Percentiles rank a stretch among this genome's conserved stretches.
Evolutionary conservation across 495 filamentous ascomycete genomes (phyloP).

Genomic region (Penicillium robsamsonii): DNA sequence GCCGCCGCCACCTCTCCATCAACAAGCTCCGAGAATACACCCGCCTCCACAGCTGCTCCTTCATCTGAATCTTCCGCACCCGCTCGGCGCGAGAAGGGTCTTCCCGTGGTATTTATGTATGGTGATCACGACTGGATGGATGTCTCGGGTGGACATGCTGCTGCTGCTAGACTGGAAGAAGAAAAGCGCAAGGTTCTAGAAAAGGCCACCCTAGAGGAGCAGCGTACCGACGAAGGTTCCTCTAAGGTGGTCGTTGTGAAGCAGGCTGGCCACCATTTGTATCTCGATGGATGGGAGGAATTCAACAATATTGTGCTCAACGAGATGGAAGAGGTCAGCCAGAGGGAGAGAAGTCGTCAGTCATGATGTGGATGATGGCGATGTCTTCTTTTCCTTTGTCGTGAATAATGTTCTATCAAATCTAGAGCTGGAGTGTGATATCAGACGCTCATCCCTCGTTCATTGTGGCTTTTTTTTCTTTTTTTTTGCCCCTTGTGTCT

Average conservation of each 20-base stretch:
- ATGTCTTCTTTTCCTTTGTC: background rate
- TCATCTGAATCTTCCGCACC: constrained; percentile 13
- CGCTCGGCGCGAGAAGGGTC: constrained; percentile 62
- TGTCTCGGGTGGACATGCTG: constrained; percentile 76
- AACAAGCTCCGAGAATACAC: constrained; percentile 10
- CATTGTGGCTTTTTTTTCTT: constrained; percentile 2
- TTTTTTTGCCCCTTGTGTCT: constrained; percentile 6
- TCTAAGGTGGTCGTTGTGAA: constrained; percentile 83
- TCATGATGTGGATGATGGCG: constrained; percentile 3
- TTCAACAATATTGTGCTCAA: constrained; percentile 75
- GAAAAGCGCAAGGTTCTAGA: constrained; percentile 57
- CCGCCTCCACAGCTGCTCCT: constrained; percentile 4
- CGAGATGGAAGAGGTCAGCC: constrained; percentile 75
- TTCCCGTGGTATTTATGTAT: constrained; percentile 90
- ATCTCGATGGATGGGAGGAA: constrained; percentile 84
- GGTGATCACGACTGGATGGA: constrained; percentile 99
- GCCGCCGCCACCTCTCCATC: constrained; percentile 11
- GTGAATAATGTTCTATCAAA: constrained; percentile 18
- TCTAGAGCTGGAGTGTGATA: constrained; percentile 10
- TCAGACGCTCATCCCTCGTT: background rate
- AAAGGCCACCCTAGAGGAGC: constrained; percentile 65
- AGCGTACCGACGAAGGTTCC: constrained; percentile 66
- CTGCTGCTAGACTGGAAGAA: constrained; percentile 75
- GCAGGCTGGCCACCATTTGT: constrained; percentile 88
- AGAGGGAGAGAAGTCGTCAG: constrained; percentile 33